Percentiles rank a stretch among this genome's conserved stretches.
Evolutionary conservation across 1,284 basidiomycete genomes (phyloP).

Genomic region (Porodaedalea pini): DNA sequence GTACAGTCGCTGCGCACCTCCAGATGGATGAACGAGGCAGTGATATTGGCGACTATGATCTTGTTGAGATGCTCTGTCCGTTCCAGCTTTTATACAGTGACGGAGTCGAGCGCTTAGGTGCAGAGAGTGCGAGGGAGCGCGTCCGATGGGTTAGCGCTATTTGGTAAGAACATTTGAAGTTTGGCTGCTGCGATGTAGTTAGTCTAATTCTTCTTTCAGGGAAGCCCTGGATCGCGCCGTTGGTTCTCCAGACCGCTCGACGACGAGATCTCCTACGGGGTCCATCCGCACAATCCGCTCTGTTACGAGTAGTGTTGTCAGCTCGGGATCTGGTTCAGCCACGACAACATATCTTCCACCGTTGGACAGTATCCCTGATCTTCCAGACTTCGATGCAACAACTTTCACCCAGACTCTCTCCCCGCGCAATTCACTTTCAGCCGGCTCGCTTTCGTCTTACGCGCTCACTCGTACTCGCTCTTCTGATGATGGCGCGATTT

Average conservation of each 20-base stretch:
- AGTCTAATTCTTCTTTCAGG: constrained; percentile 39
- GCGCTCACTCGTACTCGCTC: constrained; percentile 39
- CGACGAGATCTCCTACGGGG: constrained; percentile 62
- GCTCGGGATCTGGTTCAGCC: constrained; percentile 43
- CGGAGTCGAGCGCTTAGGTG: constrained; percentile 79
- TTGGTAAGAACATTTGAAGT: constrained; percentile 50
- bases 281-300: constrained; percentile 69
- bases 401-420: constrained; percentile 38
- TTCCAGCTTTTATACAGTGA: constrained; percentile 87
- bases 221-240: constrained; percentile 57
- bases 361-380: constrained; percentile 58
- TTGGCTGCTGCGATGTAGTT: constrained; percentile 14
- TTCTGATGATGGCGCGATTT: constrained; percentile 65
- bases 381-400: constrained; percentile 50
- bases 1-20: constrained; percentile 70
- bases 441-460: constrained; percentile 8
- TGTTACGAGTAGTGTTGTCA: constrained; percentile 37
- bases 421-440: constrained; percentile 23
- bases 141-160: constrained; percentile 86
- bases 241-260: constrained; percentile 46
- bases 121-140: constrained; percentile 77
- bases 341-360: constrained; percentile 73
- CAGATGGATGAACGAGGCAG: constrained; percentile 48
- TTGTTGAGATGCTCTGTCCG: constrained; percentile 74
- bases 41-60: constrained; percentile 39